Evolutionary conservation across 208 protist genomes (phyloP), one percentile per base, ranked within the genome.

Genomic region (Strigomonas galati): DNA sequence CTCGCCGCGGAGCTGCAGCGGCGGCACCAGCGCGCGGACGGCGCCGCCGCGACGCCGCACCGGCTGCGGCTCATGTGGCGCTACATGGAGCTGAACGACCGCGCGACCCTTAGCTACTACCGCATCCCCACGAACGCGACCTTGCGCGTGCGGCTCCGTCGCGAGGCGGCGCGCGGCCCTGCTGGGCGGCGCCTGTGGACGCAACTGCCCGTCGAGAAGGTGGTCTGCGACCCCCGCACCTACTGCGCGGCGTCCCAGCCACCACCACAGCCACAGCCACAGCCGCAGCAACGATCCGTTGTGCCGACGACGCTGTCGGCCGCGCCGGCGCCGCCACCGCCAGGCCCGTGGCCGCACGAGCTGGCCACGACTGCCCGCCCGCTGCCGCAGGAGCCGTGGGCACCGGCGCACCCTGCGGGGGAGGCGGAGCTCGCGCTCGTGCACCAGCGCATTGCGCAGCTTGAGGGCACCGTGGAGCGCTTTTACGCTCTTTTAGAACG

Each of bases 31-130:
- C 63, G 59, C 15, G 62, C 55, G 26, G 0, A 51, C 17, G 55
- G 61, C 35, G 59, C 67, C 28, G 65, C 74, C 58, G 9, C 40
- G n/a, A 49, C 65, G 15, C 46, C 67, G 23, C 78, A 75, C 46
- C 82, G 79, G 19, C 71, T 91, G 60, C 80, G 84, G n/a, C 70
- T 94, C 40, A 56, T 92, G 58, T 94, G 85, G 84, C 79, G 89
- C 23, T 94, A 94, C 71, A 84, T 88, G 75, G 89, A 92, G 72
- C 85, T 94, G 26, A 90, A 90, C 67, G 84, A 94, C 74, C 79
- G 76, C 58, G 85, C 89, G 14, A 86, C 81, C 2, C 69, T 94
- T 62, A 81, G 86, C 68, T 92, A 92, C 72, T 92, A 94, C 75
- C 83, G 85, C 58, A 67, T 94, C 28, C 78, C 82, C 24, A 91